Base-by-base conservation (phyloP, 139 green algal species). In the Tetraselmis striata region DNA sequence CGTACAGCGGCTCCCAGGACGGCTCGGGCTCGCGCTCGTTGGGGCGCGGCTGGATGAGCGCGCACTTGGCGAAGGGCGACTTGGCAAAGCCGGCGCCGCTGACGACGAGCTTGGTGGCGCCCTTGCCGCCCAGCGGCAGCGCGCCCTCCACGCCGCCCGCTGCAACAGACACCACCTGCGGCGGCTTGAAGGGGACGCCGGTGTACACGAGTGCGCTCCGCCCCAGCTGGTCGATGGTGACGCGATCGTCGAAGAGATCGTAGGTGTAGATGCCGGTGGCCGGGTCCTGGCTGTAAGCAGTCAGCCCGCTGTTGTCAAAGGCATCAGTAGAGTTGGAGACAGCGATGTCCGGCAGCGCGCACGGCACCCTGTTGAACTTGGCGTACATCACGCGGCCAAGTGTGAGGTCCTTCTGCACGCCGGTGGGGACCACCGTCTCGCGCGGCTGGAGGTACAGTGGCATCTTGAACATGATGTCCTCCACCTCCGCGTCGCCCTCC, bases 31-130 rank as follows among this genome's bases (percentile, higher is more conserved):
- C 45, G 11, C 5, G 11, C 45, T 67, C 80, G 22, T 45, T 79
- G 28, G 28, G 25, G 2, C n/a, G 26, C 25, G 74, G 74, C 74
- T 77, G 74, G 23, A 32, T 27, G 24, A 78, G 28, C 29, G 79
- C 59, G 83, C 83, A 86, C 59, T 83, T 83, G 2, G 80, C 26
- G 78, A 83, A 86, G 1, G 77, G 77, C 59, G 78, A 83, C 32
- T 78, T 77, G 24, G 83, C 83, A 27, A 86, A 86, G 31, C 83
- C 83, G n/a, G 83, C 78, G 23, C 83, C 83, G 59, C 29, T 77
- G 28, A 83, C 31, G 18, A 32, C 26, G 23, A 86, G 45, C 79
- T 29, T 83, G n/a, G 59, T 80, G 24, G 5, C 78, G 18, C 79
- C 83, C 1, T 83, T 32, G 5, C 84, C 31, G 58, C 79, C 79